Percentiles rank a stretch among this genome's conserved stretches.
phyloP scores from a whole-genome alignment of 2,329 filamentous ascomycete species.

The Hypoxylon sp. region DNA sequence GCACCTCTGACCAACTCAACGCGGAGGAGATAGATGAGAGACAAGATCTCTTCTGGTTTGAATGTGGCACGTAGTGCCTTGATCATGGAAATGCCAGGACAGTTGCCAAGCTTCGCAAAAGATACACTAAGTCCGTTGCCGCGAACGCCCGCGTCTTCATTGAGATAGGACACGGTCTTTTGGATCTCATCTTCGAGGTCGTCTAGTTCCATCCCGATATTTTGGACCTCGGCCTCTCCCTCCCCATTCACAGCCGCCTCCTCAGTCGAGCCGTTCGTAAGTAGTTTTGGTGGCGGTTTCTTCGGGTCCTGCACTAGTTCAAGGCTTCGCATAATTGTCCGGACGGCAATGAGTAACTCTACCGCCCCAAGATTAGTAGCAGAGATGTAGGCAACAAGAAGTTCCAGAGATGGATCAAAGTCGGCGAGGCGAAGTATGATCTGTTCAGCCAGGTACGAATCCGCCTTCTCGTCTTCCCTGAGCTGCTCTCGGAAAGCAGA shows the following conservation, averaged over 20 bases:
- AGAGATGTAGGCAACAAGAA: conserved; percentile 76
- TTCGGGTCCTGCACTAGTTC: conserved; percentile 68
- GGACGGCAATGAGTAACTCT: conserved; percentile 77
- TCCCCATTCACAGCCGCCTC: conserved; percentile 40
- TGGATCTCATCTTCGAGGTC: conserved; percentile 76
- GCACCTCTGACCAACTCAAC: conserved; percentile 80
- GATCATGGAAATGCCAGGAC: conserved; percentile 72
- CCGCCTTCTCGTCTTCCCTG: conserved; percentile 59
- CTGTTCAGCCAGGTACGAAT: conserved; percentile 70
- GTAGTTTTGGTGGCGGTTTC: conserved; percentile 53
- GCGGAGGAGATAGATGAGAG: conserved; percentile 79
- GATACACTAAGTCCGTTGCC: conserved; percentile 76
- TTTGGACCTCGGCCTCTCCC: conserved; percentile 50
- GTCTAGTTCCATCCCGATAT: conserved; percentile 69
- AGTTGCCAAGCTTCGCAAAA: conserved; percentile 77
- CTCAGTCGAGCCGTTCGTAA: conserved; percentile 51
- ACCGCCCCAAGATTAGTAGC: conserved; percentile 74
- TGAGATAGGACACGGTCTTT: conserved; percentile 76
- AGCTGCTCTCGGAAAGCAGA: conserved; percentile 69
- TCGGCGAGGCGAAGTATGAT: conserved; percentile 74
- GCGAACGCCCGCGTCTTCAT: conserved; percentile 73
- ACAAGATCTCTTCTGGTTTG: conserved; percentile 76
- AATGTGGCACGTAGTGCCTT: conserved; percentile 74
- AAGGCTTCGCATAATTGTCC: conserved; percentile 77
- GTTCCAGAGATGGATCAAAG: conserved; percentile 77